A percentile compares a stretch with the other conserved stretches of the same genome.
Evolutionary conservation across 306 rosid genomes (phyloP).

Genomic region (Prunus mume): DNA sequence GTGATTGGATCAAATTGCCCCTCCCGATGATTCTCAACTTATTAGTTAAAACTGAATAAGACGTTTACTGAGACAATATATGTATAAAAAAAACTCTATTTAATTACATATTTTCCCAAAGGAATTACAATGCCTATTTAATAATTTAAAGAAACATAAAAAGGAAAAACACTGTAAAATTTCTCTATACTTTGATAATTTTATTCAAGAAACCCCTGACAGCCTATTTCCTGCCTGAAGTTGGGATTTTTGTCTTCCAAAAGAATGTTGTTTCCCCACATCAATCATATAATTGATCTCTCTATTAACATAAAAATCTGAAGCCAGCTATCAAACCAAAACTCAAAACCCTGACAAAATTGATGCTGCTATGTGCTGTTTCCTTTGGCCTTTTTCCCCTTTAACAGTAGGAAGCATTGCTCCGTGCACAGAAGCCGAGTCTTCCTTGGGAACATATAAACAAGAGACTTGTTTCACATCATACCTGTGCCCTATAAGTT

Average conservation of each 20-base stretch:
- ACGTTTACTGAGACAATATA: background rate
- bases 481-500: background rate
- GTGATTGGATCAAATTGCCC: no score
- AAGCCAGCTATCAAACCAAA: background rate
- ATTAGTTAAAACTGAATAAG: background rate
- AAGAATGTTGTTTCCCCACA: constrained; percentile 2
- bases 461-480: constrained; percentile 11
- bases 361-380: background rate
- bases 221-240: constrained; percentile 12
- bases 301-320: constrained; percentile 15
- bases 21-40: background rate
- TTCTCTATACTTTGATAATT: constrained; percentile 18
- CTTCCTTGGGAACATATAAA: constrained; percentile 8
- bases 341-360: constrained; percentile 2
- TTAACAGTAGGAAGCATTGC: background rate
- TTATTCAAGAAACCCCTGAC: constrained; percentile 2
- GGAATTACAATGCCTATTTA: background rate
- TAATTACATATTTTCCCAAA: constrained; percentile 7
- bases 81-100: background rate
- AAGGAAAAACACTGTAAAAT: background rate
- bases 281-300: background rate
- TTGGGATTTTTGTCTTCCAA: background rate
- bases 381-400: background rate
- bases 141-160: background rate
- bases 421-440: background rate